Conservation (phyloP, 805 yeast species). For the Osmozyma mogii region DNA sequence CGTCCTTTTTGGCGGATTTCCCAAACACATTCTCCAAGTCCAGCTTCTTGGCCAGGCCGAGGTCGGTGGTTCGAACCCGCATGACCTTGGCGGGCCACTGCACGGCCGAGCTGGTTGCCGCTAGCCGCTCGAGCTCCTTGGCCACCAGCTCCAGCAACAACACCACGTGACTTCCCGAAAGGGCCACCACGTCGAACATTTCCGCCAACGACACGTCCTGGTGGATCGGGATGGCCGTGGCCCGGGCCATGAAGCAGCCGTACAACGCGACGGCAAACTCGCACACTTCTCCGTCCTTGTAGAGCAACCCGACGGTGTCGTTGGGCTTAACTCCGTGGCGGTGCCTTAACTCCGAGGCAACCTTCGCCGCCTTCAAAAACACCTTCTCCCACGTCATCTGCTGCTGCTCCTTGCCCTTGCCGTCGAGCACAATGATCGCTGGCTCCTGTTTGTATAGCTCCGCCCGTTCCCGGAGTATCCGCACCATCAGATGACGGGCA, state of each 20-base stretch:
- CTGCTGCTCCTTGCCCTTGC: slow-evolving; percentile 70
- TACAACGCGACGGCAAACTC: slow-evolving; percentile 81
- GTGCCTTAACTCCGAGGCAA: slow-evolving; percentile 75
- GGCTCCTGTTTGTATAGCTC: slow-evolving; percentile 49
- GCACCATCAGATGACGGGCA: slow-evolving; percentile 52
- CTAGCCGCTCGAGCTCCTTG: slow-evolving; percentile 62
- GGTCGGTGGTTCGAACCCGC: slow-evolving; percentile 79
- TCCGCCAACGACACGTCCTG: slow-evolving; percentile 64
- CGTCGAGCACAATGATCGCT: slow-evolving; percentile 67
- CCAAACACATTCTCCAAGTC: slow-evolving; percentile 21
- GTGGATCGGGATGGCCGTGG: slow-evolving; percentile 89
- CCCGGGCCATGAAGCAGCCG: slow-evolving; percentile 90
- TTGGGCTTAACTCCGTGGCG: slow-evolving; percentile 67
- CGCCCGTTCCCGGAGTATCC: slow-evolving; percentile 68
- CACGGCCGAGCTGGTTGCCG: slow-evolving; percentile 34
- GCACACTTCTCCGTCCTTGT: slow-evolving; percentile 73
- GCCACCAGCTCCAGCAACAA: slow-evolving; percentile 74
- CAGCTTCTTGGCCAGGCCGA: slow-evolving; percentile 51
- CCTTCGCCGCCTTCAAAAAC: slow-evolving; percentile 72
- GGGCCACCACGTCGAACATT: slow-evolving; percentile 59
- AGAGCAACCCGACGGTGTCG: slow-evolving; percentile 78
- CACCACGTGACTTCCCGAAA: slow-evolving; percentile 70
- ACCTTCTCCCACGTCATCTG: slow-evolving; percentile 87
- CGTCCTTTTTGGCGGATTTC: slow-evolving; percentile 8
- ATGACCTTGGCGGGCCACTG: slow-evolving; percentile 68